These are phyloP conservation scores for Cotoneaster glaucophyllus DNA, from an alignment of 306 rosid genomes.

Conservation along the genomic window DNA sequence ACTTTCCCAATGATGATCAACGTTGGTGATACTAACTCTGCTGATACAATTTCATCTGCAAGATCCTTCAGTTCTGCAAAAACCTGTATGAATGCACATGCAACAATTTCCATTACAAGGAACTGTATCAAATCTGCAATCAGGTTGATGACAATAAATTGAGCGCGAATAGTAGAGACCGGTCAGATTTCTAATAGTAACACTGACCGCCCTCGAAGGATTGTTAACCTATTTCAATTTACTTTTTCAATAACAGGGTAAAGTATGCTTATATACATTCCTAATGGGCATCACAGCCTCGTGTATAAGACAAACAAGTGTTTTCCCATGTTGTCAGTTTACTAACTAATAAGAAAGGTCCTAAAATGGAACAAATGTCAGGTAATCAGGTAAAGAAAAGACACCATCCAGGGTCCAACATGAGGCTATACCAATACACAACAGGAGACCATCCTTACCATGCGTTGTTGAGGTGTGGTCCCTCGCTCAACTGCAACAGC, in stretches of 20 bases:
- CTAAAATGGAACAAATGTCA: neutral
- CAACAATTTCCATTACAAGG: neutral
- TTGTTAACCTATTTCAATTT: neutral
- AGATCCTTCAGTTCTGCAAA: constrained; percentile 80
- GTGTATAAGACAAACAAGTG: no score
- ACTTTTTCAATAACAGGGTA: neutral
- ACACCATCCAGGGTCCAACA: neutral
- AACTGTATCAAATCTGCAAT: neutral
- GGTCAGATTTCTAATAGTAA: neutral
- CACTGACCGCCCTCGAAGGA: neutral
- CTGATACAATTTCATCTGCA: constrained; percentile 46
- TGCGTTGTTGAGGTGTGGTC: constrained; percentile 81
- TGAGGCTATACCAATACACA: neutral
- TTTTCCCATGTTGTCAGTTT: neutral
- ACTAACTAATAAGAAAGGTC: neutral
- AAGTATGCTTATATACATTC: neutral
- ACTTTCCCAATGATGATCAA: constrained; percentile 85
- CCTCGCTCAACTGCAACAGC: constrained; percentile 95
- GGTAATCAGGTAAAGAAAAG: neutral
- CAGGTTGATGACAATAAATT: neutral
- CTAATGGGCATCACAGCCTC: no score
- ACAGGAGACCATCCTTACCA: constrained; percentile 34
- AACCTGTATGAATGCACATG: constrained; percentile 47
- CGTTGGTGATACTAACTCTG: constrained; percentile 70
- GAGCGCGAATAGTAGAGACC: neutral